phyloP scores from a whole-genome alignment of 1,284 basidiomycete species.

The Tilletia caries region DNA sequence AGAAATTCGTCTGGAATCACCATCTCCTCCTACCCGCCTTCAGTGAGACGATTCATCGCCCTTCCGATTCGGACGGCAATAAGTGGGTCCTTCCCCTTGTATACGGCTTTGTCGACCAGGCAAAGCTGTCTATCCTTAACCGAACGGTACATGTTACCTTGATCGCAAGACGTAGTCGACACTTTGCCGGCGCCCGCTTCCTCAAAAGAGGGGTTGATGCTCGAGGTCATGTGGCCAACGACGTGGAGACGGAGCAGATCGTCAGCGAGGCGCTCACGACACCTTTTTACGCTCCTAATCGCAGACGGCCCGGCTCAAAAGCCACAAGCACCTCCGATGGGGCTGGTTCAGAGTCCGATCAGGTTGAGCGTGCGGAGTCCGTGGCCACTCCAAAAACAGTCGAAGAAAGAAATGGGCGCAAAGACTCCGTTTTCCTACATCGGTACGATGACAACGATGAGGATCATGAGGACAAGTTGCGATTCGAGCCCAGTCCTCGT shows the following conservation, averaged over 20 bases:
- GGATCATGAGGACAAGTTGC: slow-evolving; percentile 52
- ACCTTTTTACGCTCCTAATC: slow-evolving; percentile 45
- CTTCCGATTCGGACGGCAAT: slow-evolving; percentile 55
- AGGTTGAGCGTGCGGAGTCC: slow-evolving; percentile 15
- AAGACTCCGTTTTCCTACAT: neutral
- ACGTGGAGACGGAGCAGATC: slow-evolving; percentile 98
- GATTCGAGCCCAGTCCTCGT: slow-evolving; percentile 59
- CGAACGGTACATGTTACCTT: slow-evolving; percentile 88
- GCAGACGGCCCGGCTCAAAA: slow-evolving; percentile 7
- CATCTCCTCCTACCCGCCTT: slow-evolving; percentile 72
- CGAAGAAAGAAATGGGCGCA: neutral
- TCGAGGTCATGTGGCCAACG: slow-evolving; percentile 89
- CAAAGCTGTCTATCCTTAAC: slow-evolving; percentile 86
- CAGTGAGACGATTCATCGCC: slow-evolving; percentile 19
- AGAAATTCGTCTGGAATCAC: slow-evolving; percentile 94
- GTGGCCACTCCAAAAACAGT: slow-evolving; percentile 16
- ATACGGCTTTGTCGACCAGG: slow-evolving; percentile 96
- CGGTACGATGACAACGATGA: slow-evolving; percentile 24
- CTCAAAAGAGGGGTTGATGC: slow-evolving; percentile 91
- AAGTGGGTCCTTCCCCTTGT: slow-evolving; percentile 87
- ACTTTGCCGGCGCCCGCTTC: slow-evolving; percentile 94
- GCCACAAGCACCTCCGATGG: neutral
- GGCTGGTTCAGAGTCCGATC: neutral
- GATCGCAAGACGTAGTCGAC: slow-evolving; percentile 87
- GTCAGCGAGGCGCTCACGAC: slow-evolving; percentile 88